phyloP scores from a whole-genome alignment of 345 rosid genomes.

The Citrus medica region DNA sequence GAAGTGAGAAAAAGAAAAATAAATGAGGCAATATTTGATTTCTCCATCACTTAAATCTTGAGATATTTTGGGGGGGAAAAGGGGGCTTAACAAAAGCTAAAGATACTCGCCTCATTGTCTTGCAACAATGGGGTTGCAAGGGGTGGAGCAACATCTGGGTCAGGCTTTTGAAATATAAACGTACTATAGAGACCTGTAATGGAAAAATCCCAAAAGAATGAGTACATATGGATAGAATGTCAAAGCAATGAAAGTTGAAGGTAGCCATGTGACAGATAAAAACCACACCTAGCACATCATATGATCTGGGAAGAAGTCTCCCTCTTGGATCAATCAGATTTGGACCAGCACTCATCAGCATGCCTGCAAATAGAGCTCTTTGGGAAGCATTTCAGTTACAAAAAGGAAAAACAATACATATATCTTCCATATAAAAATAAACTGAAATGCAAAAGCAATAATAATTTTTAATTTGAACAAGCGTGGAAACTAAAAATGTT shows the following conservation, averaged over 20 bases:
- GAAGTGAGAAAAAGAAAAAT: neutral
- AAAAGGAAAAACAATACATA: constrained; percentile 13
- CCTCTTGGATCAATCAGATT: constrained; percentile 84
- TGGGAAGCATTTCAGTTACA: constrained; percentile 11
- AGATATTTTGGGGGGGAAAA: neutral
- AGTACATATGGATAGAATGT: neutral
- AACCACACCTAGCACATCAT: constrained; percentile 66
- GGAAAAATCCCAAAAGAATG: constrained; percentile 1
- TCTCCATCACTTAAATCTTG: neutral
- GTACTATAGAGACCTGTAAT: constrained; percentile 77
- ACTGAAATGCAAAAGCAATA: neutral
- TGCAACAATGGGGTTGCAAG: constrained; percentile 63
- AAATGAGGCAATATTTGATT: neutral
- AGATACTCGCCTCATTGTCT: constrained; percentile 73
- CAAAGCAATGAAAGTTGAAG: neutral
- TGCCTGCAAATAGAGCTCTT: constrained; percentile 70
- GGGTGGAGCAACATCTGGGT: constrained; percentile 89
- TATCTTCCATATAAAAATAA: neutral
- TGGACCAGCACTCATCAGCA: constrained; percentile 69
- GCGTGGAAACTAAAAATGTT: neutral
- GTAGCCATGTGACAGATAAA: neutral
- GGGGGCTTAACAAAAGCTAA: constrained; percentile 4
- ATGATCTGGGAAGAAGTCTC: constrained; percentile 85
- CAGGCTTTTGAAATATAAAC: constrained; percentile 89
- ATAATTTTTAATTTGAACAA: too few relatives aligned